Base-by-base conservation (phyloP, 139 green algal genomes). In the Chlamydomonas schloesseri region DNA sequence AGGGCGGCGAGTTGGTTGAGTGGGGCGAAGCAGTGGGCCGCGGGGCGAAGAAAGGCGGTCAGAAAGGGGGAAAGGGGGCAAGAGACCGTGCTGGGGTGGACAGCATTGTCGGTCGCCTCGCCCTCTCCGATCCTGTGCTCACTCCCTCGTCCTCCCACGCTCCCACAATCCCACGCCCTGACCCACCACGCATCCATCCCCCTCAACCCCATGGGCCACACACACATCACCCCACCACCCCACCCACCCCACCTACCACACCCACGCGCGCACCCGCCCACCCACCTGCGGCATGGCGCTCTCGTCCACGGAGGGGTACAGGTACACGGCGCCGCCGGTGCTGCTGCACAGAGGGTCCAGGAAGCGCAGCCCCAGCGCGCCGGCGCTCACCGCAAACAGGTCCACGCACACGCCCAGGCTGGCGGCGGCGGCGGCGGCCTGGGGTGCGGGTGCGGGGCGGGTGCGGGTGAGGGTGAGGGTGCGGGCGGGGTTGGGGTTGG, bases 381-480 rank as follows among this genome's bases (percentile, higher is more conserved):
- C 47, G 14, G 50, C 42, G 58, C 74, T 69, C 42, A 96, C 89
- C 17, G 92, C 93, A 87, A 91, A 98, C 29, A 99, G n/a, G 89
- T 99, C 96, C 20, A 97, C 75, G n/a, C 84, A 90, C 3, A 97
- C 90, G 8, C 95, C 96, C 86, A 97, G 89, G 13, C 93, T 88
- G 21, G 96, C 94, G 18, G 94, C 94, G 14, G 92, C 94, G 20
- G 93, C 90, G 9, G 94, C 96, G 11, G 95, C 92, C 69, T 86
- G 80, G 14, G 67, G 21, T 29, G 15, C 5, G 60, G 60, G 34
- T 46, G 26, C n/a, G 36, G 28, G 5, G 42, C 6, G 33, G 33
- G 3, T 21, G n/a, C 20, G 10, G 18, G 55, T 8, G 18, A 6
- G 67, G 67, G 4, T 50, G 42, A 8, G 42, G 8, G 8, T 13